Conservation (phyloP, 148 eudicot species). For the Mesembryanthemum crystallinum region DNA sequence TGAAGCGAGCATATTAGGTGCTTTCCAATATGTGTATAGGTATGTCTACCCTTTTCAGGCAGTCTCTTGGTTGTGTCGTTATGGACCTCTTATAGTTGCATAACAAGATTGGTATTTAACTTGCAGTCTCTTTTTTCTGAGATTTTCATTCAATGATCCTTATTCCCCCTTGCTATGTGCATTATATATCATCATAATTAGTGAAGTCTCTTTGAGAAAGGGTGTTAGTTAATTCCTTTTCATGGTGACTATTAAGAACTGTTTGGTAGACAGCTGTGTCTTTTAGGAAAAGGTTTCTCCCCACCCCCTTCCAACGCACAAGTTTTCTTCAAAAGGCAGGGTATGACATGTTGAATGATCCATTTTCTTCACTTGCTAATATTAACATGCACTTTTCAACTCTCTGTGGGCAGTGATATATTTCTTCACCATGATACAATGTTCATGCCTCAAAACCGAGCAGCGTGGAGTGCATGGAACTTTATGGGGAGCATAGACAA, state of each 20-base stretch:
- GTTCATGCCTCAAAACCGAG: slow-evolving; percentile 79
- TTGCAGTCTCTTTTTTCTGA: neutral
- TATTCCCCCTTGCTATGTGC: too few species aligned
- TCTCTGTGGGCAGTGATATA: slow-evolving; percentile 71
- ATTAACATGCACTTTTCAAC: slow-evolving; percentile 22
- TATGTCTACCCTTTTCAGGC: slow-evolving; percentile 26
- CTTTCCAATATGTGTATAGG: slow-evolving; percentile 90
- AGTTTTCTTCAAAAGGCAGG: neutral
- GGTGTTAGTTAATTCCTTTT: too few species aligned
- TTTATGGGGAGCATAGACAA: slow-evolving; percentile 65
- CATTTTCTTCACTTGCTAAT: neutral
- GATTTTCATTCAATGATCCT: too few species aligned
- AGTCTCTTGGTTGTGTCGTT: neutral
- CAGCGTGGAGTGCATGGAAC: slow-evolving; percentile 99
- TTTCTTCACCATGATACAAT: slow-evolving; percentile 77
- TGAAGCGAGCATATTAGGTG: slow-evolving; percentile 78
- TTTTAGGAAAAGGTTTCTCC: too few species aligned
- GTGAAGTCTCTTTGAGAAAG: too few species aligned
- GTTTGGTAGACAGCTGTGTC: too few species aligned
- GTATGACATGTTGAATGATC: neutral
- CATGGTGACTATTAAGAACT: too few species aligned
- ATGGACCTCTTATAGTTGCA: neutral
- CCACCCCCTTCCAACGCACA: neutral
- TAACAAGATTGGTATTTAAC: neutral
- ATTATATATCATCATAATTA: neutral